phyloP scores from a whole-genome alignment of 345 rosid species.

The Heritiera fomes region DNA sequence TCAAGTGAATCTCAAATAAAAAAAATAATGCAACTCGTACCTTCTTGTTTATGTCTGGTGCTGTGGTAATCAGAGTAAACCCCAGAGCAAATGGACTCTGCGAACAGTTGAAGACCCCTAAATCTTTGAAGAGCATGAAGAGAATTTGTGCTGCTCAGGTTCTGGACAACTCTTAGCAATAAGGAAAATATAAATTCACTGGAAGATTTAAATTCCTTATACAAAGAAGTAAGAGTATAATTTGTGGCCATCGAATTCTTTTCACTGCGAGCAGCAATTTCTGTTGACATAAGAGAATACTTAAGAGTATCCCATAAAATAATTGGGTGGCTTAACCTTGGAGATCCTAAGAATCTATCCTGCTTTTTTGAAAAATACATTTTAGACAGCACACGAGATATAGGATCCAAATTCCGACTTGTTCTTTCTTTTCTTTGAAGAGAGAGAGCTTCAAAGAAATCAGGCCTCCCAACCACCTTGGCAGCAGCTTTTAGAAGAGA shows the following conservation, averaged over 20 bases:
- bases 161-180: slow-evolving; percentile 65
- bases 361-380: slow-evolving; percentile 50
- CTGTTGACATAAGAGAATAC: slow-evolving; percentile 79
- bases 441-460: slow-evolving; percentile 47
- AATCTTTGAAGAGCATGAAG: slow-evolving; percentile 80
- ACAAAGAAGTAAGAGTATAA: slow-evolving; percentile 50
- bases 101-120: slow-evolving; percentile 74
- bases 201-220: slow-evolving; percentile 68
- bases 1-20: slow-evolving; percentile 6
- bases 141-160: slow-evolving; percentile 51
- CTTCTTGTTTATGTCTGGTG: slow-evolving; percentile 40
- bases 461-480: slow-evolving; percentile 49
- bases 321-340: slow-evolving; percentile 52
- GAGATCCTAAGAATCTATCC: slow-evolving; percentile 43
- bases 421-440: slow-evolving; percentile 40
- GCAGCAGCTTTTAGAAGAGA: slow-evolving; percentile 65
- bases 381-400: slow-evolving; percentile 52
- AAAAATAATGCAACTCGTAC: slow-evolving; percentile 30
- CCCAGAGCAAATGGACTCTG: slow-evolving; percentile 74
- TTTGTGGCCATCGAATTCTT: slow-evolving; percentile 50
- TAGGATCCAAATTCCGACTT: slow-evolving; percentile 52
- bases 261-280: slow-evolving; percentile 70
- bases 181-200: slow-evolving; percentile 67
- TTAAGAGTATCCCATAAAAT: slow-evolving; percentile 91
- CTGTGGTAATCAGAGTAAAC: slow-evolving; percentile 40